phyloP scores from a whole-genome alignment of 139 green algal genomes.

The Chlamydomonas sphaeroides region DNA sequence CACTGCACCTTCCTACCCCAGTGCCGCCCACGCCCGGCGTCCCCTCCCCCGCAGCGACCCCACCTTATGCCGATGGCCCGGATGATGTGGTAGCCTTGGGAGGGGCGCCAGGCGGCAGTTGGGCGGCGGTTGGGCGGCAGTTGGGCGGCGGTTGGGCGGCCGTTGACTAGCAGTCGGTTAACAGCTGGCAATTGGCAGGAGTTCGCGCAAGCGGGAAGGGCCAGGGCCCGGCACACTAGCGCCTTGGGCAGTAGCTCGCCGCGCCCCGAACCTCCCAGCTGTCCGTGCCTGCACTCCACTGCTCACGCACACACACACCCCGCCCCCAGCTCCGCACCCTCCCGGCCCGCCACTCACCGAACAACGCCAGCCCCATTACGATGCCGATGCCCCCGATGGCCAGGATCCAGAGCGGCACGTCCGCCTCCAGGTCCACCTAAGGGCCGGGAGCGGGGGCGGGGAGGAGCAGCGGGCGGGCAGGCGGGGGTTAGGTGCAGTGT shows the following conservation, averaged over 20 bases:
- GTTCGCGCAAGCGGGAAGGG: no score
- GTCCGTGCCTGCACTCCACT: background rate
- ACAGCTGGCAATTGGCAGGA: no score
- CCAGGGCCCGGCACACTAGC: no score
- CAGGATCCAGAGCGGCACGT: constrained; percentile 81
- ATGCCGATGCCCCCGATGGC: constrained; percentile 78
- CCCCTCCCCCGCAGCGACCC: no score
- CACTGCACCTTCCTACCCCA: no score
- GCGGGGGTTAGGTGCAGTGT: background rate
- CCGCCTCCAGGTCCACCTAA: constrained; percentile 28
- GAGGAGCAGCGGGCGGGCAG: background rate
- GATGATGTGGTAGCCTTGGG: constrained; percentile 62
- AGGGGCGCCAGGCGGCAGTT: no score
- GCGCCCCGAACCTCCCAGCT: no score
- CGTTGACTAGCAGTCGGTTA: no score
- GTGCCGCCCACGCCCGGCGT: no score
- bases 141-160: no score
- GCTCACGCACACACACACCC: no score
- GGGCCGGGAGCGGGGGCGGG: background rate
- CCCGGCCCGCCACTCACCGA: constrained; percentile 30
- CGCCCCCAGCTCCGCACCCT: background rate
- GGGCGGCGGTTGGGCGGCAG: background rate
- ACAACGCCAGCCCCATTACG: constrained; percentile 79
- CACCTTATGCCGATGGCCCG: constrained; percentile 20
- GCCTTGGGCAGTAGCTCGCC: no score